Base-by-base conservation (phyloP, 2,329 filamentous ascomycete species). In the Pleurostoma richardsiae region DNA sequence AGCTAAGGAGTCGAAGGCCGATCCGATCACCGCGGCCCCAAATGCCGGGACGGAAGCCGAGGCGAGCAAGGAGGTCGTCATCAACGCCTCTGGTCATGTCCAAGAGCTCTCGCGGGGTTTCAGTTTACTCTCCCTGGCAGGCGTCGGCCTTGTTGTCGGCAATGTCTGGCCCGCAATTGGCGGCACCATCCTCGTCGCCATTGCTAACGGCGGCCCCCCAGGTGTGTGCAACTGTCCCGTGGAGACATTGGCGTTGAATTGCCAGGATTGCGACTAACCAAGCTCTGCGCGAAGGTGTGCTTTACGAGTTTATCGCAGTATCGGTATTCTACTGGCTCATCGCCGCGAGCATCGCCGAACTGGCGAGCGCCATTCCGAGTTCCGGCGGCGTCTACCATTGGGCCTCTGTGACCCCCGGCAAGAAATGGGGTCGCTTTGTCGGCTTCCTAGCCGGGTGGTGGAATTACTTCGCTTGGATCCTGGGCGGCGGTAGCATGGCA, bases 341-440 rank as follows among this genome's bases (percentile, higher is more conserved):
- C 28, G 77, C 76, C 0, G 76, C 78, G 4, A 79, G 73, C 10
- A 72, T 83, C 48, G 79, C 80, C 40, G 80, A 84, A 60, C 65
- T 84, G 29, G 77, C 79, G 10, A 80, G 76, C 44, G 74, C 78
- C 19, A 80, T 83, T 50, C 80, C 80, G n/a, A 82, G 78, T 1
- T 73, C 77, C 5, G 76, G 73, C 46, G 79, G 78, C 28, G 76
- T 83, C 4, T 83, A 83, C 48, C 79, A 83, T 54, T 83, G 77
- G 76, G 79, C 79, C 3, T 73, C 77, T 10, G 68, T 82, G 6
- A 81, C 78, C 3, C 74, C 77, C 0, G 80, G 80, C 3, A 62
- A 56, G 3, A 47, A 52, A 45, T 75, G 73, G 63, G 79, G 80
- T 29, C 72, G 78, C 19, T 52, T 70, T 1, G 68, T 78, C 7